A percentile compares a stretch with the other conserved stretches of the same genome.
These are phyloP conservation scores for Diaporthe helianthi DNA, from an alignment of 2,329 filamentous ascomycete genomes.

Conservation along the genomic window DNA sequence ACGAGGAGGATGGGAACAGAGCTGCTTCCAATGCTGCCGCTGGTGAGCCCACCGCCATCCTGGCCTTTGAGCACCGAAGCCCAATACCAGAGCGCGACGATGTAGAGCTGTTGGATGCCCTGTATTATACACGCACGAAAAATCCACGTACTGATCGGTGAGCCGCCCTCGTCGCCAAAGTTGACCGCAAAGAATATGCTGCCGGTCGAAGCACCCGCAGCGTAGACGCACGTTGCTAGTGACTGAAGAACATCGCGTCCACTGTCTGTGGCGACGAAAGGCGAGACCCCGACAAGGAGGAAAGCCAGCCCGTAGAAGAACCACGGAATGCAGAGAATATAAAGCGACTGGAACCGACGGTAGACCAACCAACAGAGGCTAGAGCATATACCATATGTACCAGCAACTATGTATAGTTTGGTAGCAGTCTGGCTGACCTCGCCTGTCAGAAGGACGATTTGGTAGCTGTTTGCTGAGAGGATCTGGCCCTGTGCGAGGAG, in stretches of 20 bases:
- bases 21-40: slow-evolving; percentile 44
- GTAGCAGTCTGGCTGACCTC: slow-evolving; percentile 64
- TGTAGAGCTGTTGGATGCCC: slow-evolving; percentile 71
- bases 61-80: slow-evolving; percentile 60
- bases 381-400: slow-evolving; percentile 64
- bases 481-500: slow-evolving; percentile 68
- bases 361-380: slow-evolving; percentile 69
- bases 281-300: slow-evolving; percentile 66
- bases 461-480: slow-evolving; percentile 70
- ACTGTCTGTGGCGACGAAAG: slow-evolving; percentile 51
- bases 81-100: slow-evolving; percentile 72
- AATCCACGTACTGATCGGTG: slow-evolving; percentile 71
- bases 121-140: slow-evolving; percentile 72
- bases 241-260: slow-evolving; percentile 60
- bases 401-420: slow-evolving; percentile 67
- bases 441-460: slow-evolving; percentile 71
- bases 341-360: slow-evolving; percentile 62
- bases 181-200: slow-evolving; percentile 72
- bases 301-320: slow-evolving; percentile 69
- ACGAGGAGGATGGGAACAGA: slow-evolving; percentile 46
- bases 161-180: slow-evolving; percentile 69
- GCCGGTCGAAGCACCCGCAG: slow-evolving; percentile 67
- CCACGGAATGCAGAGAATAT: slow-evolving; percentile 65
- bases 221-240: slow-evolving; percentile 66
- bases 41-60: slow-evolving; percentile 49